These are phyloP conservation scores for Colletotrichum cordylinicola DNA, from an alignment of 2,329 filamentous ascomycete genomes.

Conservation along the genomic window DNA sequence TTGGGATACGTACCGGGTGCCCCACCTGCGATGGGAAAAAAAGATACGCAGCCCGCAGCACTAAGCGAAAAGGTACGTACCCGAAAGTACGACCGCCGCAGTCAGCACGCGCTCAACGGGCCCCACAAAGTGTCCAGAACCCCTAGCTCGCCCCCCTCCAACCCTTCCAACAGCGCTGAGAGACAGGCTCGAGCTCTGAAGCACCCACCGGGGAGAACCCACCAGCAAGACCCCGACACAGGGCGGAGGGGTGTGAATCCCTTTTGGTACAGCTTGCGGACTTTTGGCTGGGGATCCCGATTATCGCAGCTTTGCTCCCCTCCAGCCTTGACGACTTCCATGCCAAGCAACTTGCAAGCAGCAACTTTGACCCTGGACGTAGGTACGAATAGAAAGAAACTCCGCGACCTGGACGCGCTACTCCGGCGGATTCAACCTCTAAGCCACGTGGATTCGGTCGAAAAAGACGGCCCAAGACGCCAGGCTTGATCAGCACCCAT, in stretches of 20 bases:
- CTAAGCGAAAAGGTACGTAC: not conserved
- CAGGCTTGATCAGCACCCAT: not conserved
- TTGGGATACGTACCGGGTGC: not conserved
- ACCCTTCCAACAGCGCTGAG: not conserved
- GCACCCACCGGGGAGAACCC: not conserved
- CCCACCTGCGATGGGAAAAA: not conserved
- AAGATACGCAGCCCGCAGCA: conserved; percentile 6
- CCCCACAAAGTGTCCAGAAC: conserved; percentile 12
- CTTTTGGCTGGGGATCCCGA: not conserved
- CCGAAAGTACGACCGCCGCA: not conserved
- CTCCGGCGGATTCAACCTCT: not conserved
- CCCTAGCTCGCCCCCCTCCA: not conserved
- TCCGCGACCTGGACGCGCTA: not conserved
- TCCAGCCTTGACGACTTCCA: not conserved
- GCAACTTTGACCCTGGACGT: not conserved
- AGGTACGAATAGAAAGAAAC: not conserved
- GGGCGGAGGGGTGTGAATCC: not conserved
- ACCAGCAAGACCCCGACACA: not conserved
- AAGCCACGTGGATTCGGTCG: conserved; percentile 7
- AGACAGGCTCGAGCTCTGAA: not conserved
- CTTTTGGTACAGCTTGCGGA: not conserved
- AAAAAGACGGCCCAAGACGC: not conserved
- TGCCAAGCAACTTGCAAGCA: not conserved
- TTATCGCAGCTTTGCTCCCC: not conserved
- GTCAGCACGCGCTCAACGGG: conserved; percentile 3